Evolutionary conservation across 2,329 filamentous ascomycete genomes (phyloP).

Genomic region (Chaetomium olivaceum): DNA sequence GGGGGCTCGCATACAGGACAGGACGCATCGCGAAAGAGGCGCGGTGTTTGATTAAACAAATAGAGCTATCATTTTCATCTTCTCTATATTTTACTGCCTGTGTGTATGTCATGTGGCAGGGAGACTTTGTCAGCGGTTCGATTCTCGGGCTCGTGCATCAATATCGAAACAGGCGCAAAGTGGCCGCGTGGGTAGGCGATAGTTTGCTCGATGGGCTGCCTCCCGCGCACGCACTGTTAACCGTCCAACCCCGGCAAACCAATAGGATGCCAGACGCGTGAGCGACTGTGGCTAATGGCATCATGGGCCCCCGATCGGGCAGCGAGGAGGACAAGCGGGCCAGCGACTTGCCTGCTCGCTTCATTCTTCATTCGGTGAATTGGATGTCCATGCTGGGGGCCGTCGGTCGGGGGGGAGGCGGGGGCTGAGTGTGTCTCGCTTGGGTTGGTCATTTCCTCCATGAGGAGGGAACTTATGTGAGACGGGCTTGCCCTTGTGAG

Average conservation of each 20-base stretch:
- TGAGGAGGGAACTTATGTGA: neutral
- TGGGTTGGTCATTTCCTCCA: neutral
- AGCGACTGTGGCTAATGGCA: slow-evolving; percentile 25
- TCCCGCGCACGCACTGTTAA: neutral
- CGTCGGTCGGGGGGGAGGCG: too few relatives aligned
- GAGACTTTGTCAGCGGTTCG: neutral
- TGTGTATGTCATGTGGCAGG: neutral
- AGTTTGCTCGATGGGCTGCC: neutral
- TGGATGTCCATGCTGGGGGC: too few relatives aligned
- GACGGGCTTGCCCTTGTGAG: neutral
- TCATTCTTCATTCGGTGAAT: too few relatives aligned
- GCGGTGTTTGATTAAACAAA: neutral
- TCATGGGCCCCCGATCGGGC: slow-evolving; percentile 1
- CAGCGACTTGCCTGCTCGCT: too few relatives aligned
- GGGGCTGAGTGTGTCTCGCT: slow-evolving; percentile 9
- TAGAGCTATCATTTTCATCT: neutral
- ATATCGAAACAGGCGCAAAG: neutral
- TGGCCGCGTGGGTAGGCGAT: neutral
- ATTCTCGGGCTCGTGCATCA: slow-evolving; percentile 3
- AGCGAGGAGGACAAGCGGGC: neutral
- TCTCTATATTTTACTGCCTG: neutral
- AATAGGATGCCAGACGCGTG: slow-evolving; percentile 20
- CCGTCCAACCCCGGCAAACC: neutral
- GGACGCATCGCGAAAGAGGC: neutral
- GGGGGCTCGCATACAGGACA: neutral